Evolutionary conservation across 768 basidiomycete species (phyloP).

Genomic region (Russula foetens): DNA sequence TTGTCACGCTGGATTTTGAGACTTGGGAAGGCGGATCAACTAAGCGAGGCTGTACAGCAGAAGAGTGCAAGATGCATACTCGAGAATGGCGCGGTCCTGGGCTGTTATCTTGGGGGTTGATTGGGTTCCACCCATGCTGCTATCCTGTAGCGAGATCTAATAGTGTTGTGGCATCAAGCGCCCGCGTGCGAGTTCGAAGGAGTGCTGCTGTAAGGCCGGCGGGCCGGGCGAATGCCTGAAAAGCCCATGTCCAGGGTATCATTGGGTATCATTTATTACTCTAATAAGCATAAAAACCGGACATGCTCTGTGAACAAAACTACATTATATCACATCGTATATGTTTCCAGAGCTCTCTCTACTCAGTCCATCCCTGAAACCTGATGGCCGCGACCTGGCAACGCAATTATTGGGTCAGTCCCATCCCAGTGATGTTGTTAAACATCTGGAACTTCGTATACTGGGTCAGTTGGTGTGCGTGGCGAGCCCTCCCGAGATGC

Average conservation of each 20-base stretch:
- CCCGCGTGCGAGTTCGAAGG: background rate
- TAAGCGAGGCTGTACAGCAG: constrained; percentile 17
- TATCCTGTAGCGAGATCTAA: background rate
- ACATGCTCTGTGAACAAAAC: background rate
- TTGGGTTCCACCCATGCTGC: constrained; percentile 58
- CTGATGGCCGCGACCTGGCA: background rate
- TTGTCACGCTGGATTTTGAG: constrained; percentile 96
- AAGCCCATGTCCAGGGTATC: no score
- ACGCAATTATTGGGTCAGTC: background rate
- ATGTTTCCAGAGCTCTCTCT: background rate
- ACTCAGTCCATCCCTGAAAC: background rate
- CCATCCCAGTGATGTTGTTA: background rate
- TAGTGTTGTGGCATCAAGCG: background rate
- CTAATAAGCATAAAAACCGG: no score
- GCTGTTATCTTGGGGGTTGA: constrained; percentile 83
- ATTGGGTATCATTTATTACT: background rate
- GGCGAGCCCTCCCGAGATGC: background rate
- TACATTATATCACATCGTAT: background rate
- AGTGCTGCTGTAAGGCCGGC: background rate
- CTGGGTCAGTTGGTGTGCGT: background rate
- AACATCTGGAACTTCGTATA: background rate
- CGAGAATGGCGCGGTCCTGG: constrained; percentile 91
- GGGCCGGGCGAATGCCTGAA: background rate
- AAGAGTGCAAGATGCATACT: constrained; percentile 46
- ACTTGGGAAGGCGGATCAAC: constrained; percentile 35